These are phyloP conservation scores for Flaveria floridana DNA, from an alignment of 140 eudicot species.

Conservation along the genomic window DNA sequence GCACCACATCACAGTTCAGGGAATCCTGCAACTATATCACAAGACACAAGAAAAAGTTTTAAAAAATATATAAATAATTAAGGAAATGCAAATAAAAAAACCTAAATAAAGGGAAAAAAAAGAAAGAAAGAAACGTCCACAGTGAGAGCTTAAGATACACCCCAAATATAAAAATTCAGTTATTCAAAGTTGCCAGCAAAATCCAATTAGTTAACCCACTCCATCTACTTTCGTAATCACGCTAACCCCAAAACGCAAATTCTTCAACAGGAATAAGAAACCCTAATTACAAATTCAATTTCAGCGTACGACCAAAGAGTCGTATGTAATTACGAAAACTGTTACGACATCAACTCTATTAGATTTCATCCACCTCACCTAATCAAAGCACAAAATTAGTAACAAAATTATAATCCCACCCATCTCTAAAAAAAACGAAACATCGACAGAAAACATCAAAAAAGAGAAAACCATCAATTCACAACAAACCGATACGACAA, in stretches of 20 bases:
- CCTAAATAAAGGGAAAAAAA: constrained; percentile 4
- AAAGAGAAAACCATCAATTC: constrained; percentile 2
- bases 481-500: constrained; percentile 14
- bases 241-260: constrained; percentile 17
- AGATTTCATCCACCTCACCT: constrained; percentile 17
- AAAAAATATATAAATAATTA: neutral
- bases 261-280: constrained; percentile 20
- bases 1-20: constrained; percentile 24
- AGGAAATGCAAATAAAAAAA: constrained; percentile 14
- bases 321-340: constrained; percentile 14
- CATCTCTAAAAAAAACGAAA: constrained; percentile 25
- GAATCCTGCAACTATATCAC: constrained; percentile 31
- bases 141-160: constrained; percentile 16
- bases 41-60: neutral
- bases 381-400: constrained; percentile 14
- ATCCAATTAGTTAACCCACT: constrained; percentile 22
- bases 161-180: neutral
- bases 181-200: constrained; percentile 17
- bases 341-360: constrained; percentile 7
- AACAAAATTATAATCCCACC: constrained; percentile 19
- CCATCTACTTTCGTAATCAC: constrained; percentile 1
- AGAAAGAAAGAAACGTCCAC: neutral
- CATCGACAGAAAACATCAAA: constrained; percentile 8
- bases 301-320: constrained; percentile 13
- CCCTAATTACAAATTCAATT: constrained; percentile 32